Evolutionary conservation across 768 basidiomycete species (phyloP), one percentile per base, ranked within the genome.

Genomic region (Ephemerocybe angulata): DNA sequence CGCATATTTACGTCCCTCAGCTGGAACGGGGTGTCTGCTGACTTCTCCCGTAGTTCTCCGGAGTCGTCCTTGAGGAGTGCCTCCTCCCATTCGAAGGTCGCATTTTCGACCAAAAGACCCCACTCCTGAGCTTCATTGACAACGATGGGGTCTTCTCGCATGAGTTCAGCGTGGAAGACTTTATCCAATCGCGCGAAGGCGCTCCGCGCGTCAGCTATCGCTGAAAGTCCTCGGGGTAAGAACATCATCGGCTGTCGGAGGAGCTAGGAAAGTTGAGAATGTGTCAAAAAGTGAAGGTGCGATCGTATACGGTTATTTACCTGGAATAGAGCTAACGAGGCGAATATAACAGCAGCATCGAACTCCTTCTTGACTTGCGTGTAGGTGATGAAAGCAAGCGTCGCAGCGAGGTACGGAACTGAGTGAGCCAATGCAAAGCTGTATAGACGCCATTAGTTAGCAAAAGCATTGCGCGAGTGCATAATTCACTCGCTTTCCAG

Each of bases 201-300:
- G 62, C 80, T 87, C 53, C 76, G 72, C 1, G 85, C 86, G 61
- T 90, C 87, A 0, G 83, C 77, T 35, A 81, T 80, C 8, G 81
- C 77, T 10, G 85, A 84, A 8, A 88, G 69, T 2, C 81, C 80
- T 5, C 83, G 77, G 13, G 84, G 84, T 31, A 86, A 68, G 65
- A 83, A 83, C 80, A 83, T 79, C 74, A 86, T 79, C 0, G 86
- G 86, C 65, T 87, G 86, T 13, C 86, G 79, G 31, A 88, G 77
- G 21, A 88, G 76, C 72, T 83, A 70, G 25, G 21, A 51, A 55
- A 11, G 22, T 48, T 41, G 43, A 37, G 29, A 57, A 29, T n/a
- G n/a, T n/a, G n/a, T n/a, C n/a, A n/a, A n/a, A n/a, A n/a, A n/a
- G n/a, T n/a, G n/a, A n/a, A n/a, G n/a, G n/a, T n/a, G n/a, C n/a